These are phyloP conservation scores for Rhizoclosmatium globosum DNA, from an alignment of 192 early-diverging fungal genomes.

Conservation along the genomic window DNA sequence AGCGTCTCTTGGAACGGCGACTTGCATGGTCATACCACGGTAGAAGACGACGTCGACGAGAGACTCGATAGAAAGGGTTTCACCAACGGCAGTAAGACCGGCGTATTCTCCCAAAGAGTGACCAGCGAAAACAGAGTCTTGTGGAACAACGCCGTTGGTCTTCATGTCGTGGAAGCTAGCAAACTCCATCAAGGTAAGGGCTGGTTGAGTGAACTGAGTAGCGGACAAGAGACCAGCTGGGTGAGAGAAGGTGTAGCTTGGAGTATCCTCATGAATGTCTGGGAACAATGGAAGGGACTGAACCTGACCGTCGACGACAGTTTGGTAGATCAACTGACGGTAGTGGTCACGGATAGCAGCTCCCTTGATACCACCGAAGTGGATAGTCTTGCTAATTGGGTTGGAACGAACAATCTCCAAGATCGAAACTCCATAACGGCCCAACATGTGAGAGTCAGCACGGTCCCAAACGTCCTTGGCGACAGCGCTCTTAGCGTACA, in stretches of 20 bases:
- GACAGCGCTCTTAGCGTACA: constrained; percentile 81
- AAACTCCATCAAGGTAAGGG: constrained; percentile 89
- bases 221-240: constrained; percentile 87
- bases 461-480: constrained; percentile 92
- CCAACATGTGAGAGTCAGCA: constrained; percentile 86
- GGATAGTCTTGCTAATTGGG: constrained; percentile 81
- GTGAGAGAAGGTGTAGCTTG: constrained; percentile 83
- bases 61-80: constrained; percentile 84
- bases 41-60: constrained; percentile 93
- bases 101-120: constrained; percentile 95
- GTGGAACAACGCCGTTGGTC: constrained; percentile 84
- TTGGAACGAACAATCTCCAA: constrained; percentile 90
- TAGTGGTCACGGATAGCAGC: constrained; percentile 83
- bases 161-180: constrained; percentile 91
- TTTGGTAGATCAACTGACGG: constrained; percentile 91
- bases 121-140: constrained; percentile 86
- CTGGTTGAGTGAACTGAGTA: constrained; percentile 96
- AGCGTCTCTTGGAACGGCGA: constrained; percentile 83
- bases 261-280: constrained; percentile 74
- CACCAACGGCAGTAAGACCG: constrained; percentile 86
- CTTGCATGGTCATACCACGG: constrained; percentile 99
- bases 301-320: constrained; percentile 76
- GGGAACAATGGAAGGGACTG: constrained; percentile 89
- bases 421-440: constrained; percentile 89
- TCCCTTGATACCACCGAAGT: constrained; percentile 90